Percentiles rank a stretch among this genome's conserved stretches.
Evolutionary conservation across 495 filamentous ascomycete species (phyloP).

Genomic region (Aspergillus mulundensis): DNA sequence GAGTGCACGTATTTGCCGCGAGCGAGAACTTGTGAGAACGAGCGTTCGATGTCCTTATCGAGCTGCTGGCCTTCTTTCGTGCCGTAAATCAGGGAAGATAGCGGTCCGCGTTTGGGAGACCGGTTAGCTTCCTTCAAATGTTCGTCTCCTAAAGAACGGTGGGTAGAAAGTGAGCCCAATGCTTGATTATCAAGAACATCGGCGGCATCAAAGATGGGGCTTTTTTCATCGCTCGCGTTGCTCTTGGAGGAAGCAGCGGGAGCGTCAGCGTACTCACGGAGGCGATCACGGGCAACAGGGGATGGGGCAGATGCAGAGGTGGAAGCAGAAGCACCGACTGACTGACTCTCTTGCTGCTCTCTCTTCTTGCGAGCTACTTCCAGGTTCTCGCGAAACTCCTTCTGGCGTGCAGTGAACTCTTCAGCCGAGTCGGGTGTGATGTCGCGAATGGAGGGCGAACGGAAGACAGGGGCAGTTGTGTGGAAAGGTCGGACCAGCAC

Average conservation of each 20-base stretch:
- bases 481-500: conserved; percentile 57
- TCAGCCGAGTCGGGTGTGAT: conserved; percentile 66
- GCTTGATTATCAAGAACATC: conserved; percentile 40
- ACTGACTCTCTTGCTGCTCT: conserved; percentile 84
- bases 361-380: conserved; percentile 66
- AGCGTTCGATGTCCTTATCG: conserved; percentile 90
- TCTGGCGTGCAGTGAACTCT: conserved; percentile 75
- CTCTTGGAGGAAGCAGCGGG: conserved; percentile 54
- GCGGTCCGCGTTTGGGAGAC: conserved; percentile 44
- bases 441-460: conserved; percentile 78
- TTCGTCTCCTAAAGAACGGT: conserved; percentile 48
- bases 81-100: conserved; percentile 83
- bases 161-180: conserved; percentile 65
- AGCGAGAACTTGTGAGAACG: conserved; percentile 88
- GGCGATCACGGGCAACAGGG: conserved; percentile 30
- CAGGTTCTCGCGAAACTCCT: conserved; percentile 79
- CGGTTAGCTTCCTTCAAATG: conserved; percentile 43
- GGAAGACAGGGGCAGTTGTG: conserved; percentile 50
- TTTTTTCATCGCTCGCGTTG: conserved; percentile 45
- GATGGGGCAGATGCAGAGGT: conserved; percentile 39
- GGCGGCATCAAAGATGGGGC: conserved; percentile 38
- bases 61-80: conserved; percentile 89
- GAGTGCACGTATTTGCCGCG: conserved; percentile 97
- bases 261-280: conserved; percentile 45
- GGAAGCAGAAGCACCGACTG: conserved; percentile 44